A percentile compares a stretch with the other conserved stretches of the same genome.
Conservation (phyloP, 2,329 filamentous ascomycete species). For the Purpureocillium lavendulum region DNA sequence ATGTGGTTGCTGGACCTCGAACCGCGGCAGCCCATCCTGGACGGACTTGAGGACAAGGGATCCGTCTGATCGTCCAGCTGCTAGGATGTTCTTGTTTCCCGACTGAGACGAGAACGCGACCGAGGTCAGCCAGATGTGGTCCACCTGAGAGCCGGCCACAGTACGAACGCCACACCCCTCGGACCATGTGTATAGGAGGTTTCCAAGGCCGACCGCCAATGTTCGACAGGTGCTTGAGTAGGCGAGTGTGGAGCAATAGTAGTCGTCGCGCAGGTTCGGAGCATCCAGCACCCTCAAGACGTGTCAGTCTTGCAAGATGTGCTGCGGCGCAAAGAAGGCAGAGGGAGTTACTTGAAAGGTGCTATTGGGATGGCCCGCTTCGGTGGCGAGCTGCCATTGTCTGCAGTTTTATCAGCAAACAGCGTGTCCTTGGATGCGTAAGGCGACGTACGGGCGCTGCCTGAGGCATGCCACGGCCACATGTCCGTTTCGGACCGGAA, state of each 20-base stretch:
- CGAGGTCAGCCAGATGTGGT: conserved; percentile 59
- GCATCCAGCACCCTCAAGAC: conserved; percentile 68
- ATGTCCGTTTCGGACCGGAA: too few relatives aligned
- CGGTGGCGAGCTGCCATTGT: conserved; percentile 2
- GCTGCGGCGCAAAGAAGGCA: background rate
- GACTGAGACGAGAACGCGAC: conserved; percentile 79
- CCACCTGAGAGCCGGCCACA: conserved; percentile 24
- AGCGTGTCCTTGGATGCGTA: background rate
- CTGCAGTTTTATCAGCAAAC: conserved; percentile 14
- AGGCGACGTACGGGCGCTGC: too few relatives aligned
- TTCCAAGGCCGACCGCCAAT: conserved; percentile 75
- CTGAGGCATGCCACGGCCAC: too few relatives aligned
- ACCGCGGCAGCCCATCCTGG: conserved; percentile 60
- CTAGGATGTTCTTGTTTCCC: conserved; percentile 73
- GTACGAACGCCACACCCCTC: conserved; percentile 57
- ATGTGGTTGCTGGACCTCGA: conserved; percentile 63
- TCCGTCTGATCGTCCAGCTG: conserved; percentile 73
- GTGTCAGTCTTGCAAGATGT: background rate
- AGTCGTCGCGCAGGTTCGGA: conserved; percentile 83
- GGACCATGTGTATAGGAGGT: conserved; percentile 81
- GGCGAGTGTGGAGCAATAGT: conserved; percentile 85
- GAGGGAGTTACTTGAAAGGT: conserved; percentile 70
- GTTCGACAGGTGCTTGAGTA: conserved; percentile 69
- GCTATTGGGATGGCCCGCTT: conserved; percentile 51
- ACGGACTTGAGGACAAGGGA: conserved; percentile 71